Percentiles rank a stretch among this genome's conserved stretches.
Evolutionary conservation across 257 asterid genomes (phyloP).

Genomic region (Nicotiana paniculata): DNA sequence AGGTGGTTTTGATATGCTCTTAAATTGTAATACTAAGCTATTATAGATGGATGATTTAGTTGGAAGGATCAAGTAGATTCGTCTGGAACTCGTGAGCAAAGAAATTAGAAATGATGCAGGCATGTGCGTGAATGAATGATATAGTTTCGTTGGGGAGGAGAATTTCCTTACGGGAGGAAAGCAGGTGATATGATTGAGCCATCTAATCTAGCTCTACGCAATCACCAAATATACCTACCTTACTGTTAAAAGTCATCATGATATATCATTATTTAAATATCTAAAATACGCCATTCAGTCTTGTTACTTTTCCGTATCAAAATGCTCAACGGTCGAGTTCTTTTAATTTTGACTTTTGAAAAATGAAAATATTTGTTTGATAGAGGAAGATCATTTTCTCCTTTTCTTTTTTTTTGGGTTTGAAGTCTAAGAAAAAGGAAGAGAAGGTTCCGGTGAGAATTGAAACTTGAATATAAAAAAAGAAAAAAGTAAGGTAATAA

Average conservation of each 20-base stretch:
- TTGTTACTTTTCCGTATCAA: too few relatives aligned
- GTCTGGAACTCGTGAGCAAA: neutral
- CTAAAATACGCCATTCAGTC: neutral
- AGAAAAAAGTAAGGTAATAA: too few relatives aligned
- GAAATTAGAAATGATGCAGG: neutral
- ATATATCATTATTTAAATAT: neutral
- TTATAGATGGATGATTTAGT: neutral
- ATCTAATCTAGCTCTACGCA: neutral
- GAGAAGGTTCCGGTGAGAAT: too few relatives aligned
- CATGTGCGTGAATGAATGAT: neutral
- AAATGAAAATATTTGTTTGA: neutral
- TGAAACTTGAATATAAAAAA: too few relatives aligned
- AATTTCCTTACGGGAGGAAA: neutral
- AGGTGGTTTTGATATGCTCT: neutral
- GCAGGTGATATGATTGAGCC: neutral
- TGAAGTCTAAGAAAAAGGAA: too few relatives aligned
- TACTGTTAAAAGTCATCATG: neutral
- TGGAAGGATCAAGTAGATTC: neutral
- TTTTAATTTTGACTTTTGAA: neutral
- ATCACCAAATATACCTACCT: neutral
- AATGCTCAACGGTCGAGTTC: too few relatives aligned
- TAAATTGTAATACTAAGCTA: too few relatives aligned
- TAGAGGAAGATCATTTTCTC: neutral
- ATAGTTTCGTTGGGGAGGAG: neutral
- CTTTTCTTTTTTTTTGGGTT: neutral